A percentile compares a stretch with the other conserved stretches of the same genome.
These are phyloP conservation scores for Colletotrichum sp. DNA, from an alignment of 2,329 filamentous ascomycete genomes.

Conservation along the genomic window DNA sequence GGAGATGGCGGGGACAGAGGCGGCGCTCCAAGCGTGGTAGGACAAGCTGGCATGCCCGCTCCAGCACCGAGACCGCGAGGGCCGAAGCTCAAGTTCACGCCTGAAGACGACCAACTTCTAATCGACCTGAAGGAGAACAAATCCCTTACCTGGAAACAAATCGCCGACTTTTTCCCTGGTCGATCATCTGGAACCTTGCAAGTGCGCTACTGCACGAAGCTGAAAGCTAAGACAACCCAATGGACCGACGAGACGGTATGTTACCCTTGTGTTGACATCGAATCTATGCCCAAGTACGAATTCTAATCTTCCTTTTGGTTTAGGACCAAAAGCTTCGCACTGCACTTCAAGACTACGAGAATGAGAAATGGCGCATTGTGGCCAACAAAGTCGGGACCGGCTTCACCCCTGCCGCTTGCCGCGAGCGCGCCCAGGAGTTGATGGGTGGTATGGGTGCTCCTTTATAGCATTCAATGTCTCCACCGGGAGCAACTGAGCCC, in stretches of 20 bases:
- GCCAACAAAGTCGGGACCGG: constrained; percentile 90
- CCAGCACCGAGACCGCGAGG: constrained; percentile 82
- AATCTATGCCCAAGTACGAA: neutral
- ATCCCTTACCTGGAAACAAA: constrained; percentile 96
- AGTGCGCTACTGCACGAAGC: constrained; percentile 92
- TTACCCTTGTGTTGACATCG: constrained; percentile 23
- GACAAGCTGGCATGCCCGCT: constrained; percentile 83
- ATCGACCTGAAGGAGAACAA: constrained; percentile 94
- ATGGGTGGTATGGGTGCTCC: constrained; percentile 38
- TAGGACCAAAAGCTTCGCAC: constrained; percentile 80
- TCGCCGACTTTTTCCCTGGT: constrained; percentile 93
- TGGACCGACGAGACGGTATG: constrained; percentile 94
- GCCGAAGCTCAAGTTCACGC: constrained; percentile 92
- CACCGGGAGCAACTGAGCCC: constrained; percentile 50
- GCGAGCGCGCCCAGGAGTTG: constrained; percentile 76
- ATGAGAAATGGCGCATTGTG: constrained; percentile 91
- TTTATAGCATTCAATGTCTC: constrained; percentile 62
- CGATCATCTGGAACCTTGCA: constrained; percentile 89
- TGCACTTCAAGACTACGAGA: constrained; percentile 84
- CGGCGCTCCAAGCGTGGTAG: constrained; percentile 83
- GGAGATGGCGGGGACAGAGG: constrained; percentile 58
- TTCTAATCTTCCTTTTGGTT: constrained; percentile 16
- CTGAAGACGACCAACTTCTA: constrained; percentile 86
- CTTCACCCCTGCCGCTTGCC: constrained; percentile 86
- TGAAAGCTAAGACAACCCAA: constrained; percentile 90